These are phyloP conservation scores for Chiua virens DNA, from an alignment of 768 basidiomycete species.

Conservation along the genomic window DNA sequence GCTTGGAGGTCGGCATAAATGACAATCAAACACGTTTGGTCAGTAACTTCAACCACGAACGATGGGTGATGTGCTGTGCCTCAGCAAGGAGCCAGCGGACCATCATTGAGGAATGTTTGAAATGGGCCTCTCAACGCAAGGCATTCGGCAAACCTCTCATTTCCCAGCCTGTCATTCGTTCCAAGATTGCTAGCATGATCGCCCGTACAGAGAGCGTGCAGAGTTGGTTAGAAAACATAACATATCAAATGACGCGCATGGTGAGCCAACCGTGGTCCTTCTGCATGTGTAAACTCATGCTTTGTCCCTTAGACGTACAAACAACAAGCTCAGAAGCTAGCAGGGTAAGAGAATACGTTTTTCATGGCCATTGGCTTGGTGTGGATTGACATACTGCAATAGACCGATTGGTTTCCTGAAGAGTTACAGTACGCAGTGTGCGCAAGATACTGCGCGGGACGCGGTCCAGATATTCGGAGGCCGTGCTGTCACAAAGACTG, in stretches of 20 bases:
- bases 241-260: constrained; percentile 89
- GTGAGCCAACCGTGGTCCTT: constrained; percentile 23
- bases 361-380: background rate
- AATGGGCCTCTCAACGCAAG: constrained; percentile 88
- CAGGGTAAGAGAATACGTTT: constrained; percentile 50
- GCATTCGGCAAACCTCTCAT: constrained; percentile 89
- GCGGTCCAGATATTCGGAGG: constrained; percentile 83
- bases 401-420: constrained; percentile 79
- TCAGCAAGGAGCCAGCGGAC: constrained; percentile 70
- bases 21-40: constrained; percentile 13
- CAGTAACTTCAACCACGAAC: constrained; percentile 93
- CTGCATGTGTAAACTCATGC: constrained; percentile 1
- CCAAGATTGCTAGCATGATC: constrained; percentile 89
- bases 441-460: constrained; percentile 79
- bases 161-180: constrained; percentile 83
- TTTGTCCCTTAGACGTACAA: constrained; percentile 52
- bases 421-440: constrained; percentile 71
- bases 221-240: constrained; percentile 84
- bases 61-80: constrained; percentile 87
- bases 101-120: constrained; percentile 80
- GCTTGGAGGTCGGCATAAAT: background rate
- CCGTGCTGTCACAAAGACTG: constrained; percentile 77
- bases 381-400: background rate
- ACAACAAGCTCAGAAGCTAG: constrained; percentile 69
- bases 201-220: constrained; percentile 79